Conservation (phyloP, 805 yeast species). For the Yarrowia sp. region DNA sequence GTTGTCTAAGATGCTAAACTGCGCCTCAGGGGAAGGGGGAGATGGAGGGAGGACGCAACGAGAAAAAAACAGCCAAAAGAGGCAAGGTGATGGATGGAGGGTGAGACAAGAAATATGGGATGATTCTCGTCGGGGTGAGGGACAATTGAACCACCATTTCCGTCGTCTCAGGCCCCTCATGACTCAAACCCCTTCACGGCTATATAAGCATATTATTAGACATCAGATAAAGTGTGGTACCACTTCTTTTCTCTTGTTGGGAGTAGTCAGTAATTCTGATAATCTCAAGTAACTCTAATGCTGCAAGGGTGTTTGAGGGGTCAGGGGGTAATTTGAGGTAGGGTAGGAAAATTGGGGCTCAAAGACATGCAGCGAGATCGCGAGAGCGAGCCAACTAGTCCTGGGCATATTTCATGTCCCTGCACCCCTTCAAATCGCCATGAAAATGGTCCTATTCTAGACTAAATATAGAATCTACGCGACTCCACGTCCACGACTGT, state of each 20-base stretch:
- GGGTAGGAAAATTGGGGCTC: too few species aligned
- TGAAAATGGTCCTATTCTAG: not conserved
- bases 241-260: not conserved
- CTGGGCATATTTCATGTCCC: not conserved
- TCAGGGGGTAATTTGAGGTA: not conserved
- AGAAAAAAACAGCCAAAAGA: not conserved
- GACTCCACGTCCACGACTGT: constrained; percentile 18
- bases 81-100: not conserved
- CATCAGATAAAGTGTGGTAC: constrained; percentile 1
- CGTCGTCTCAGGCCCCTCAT: too few species aligned
- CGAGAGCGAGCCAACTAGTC: not conserved
- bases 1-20: constrained; percentile 1
- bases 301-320: not conserved
- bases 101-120: too few species aligned
- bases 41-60: not conserved
- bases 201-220: constrained; percentile 16
- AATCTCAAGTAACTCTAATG: not conserved
- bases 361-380: not conserved
- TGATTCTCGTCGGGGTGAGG: too few species aligned
- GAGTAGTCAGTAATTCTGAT: not conserved
- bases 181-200: not conserved
- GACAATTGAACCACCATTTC: too few species aligned
- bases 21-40: constrained; percentile 9
- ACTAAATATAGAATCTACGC: constrained; percentile 5
- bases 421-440: not conserved